phyloP scores from a whole-genome alignment of 139 green algal species.

The Raphidocelis subcapitata region DNA sequence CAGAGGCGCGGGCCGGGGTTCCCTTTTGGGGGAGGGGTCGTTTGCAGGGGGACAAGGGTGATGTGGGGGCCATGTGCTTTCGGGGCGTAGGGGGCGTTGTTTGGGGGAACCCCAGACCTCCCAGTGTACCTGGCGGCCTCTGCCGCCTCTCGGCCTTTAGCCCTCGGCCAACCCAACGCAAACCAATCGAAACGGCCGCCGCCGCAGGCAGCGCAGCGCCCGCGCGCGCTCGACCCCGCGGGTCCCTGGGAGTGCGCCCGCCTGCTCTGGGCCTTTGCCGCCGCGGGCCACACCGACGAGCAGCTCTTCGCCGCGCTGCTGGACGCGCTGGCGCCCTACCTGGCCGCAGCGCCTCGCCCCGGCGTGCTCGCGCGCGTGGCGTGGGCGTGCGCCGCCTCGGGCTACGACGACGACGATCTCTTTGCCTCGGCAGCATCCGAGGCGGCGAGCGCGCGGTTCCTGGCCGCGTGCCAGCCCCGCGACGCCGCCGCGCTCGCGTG shows the following conservation, averaged over 20 bases:
- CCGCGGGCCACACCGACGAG: constrained; percentile 18
- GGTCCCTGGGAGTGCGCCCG: constrained; percentile 11
- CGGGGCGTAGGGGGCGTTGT: no score
- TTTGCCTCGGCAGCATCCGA: not conserved
- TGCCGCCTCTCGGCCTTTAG: no score
- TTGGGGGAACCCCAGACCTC: no score
- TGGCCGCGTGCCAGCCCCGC: not conserved
- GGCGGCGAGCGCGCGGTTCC: not conserved
- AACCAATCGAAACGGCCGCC: no score
- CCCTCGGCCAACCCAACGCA: no score
- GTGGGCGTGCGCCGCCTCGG: constrained; percentile 5
- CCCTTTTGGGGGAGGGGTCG: no score
- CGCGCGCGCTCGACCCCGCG: not conserved
- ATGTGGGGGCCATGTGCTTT: no score
- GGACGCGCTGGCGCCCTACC: constrained; percentile 5
- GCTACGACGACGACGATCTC: constrained; percentile 12
- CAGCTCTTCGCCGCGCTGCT: constrained; percentile 11
- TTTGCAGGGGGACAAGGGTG: no score
- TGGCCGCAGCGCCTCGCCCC: not conserved
- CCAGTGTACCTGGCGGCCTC: no score
- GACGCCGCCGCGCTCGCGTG: constrained; percentile 8
- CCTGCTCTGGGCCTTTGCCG: constrained; percentile 11
- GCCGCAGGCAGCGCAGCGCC: not conserved
- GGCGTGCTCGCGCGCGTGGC: not conserved
- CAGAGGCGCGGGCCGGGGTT: not conserved